phyloP scores from a whole-genome alignment of 2,329 filamentous ascomycete species.

The Setomelanomma holmii region DNA sequence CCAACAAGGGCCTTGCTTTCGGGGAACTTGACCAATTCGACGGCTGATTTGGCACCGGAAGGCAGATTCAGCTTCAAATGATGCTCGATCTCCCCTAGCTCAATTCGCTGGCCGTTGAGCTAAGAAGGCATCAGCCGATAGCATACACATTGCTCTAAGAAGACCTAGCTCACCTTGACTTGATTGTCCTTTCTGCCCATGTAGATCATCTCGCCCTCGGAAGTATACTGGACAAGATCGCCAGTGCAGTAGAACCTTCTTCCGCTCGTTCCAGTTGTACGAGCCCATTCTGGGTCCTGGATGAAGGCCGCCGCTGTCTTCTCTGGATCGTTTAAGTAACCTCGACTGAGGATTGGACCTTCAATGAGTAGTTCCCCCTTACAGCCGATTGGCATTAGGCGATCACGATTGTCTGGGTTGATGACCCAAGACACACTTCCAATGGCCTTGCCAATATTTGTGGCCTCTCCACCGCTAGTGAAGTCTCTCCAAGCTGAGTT shows the following conservation, averaged over 20 bases:
- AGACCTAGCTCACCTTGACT: slow-evolving; percentile 42
- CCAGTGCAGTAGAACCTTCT: slow-evolving; percentile 44
- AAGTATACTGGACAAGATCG: slow-evolving; percentile 43
- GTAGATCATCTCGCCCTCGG: slow-evolving; percentile 44
- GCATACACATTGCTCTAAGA: no score
- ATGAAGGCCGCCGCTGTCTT: slow-evolving; percentile 43
- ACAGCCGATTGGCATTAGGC: slow-evolving; percentile 42
- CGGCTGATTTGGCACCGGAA: slow-evolving; percentile 49
- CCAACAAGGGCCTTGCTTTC: slow-evolving; percentile 34
- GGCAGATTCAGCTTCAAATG: slow-evolving; percentile 49
- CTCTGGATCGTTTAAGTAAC: slow-evolving; percentile 42
- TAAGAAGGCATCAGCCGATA: no score
- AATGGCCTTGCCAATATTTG: slow-evolving; percentile 41
- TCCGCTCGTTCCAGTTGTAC: slow-evolving; percentile 15
- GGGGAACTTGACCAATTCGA: slow-evolving; percentile 49
- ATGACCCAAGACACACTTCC: slow-evolving; percentile 45
- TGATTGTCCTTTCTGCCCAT: slow-evolving; percentile 45
- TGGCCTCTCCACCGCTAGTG: slow-evolving; percentile 38
- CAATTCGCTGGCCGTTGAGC: slow-evolving; percentile 55
- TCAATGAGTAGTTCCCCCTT: slow-evolving; percentile 46
- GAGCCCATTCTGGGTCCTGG: slow-evolving; percentile 36
- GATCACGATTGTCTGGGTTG: slow-evolving; percentile 38
- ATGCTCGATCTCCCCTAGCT: slow-evolving; percentile 56
- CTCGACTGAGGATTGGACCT: slow-evolving; percentile 42
- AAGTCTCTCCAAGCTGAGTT: slow-evolving; percentile 42